Evolutionary conservation across 2,329 filamentous ascomycete genomes (phyloP).

Genomic region (Fusarium citri): DNA sequence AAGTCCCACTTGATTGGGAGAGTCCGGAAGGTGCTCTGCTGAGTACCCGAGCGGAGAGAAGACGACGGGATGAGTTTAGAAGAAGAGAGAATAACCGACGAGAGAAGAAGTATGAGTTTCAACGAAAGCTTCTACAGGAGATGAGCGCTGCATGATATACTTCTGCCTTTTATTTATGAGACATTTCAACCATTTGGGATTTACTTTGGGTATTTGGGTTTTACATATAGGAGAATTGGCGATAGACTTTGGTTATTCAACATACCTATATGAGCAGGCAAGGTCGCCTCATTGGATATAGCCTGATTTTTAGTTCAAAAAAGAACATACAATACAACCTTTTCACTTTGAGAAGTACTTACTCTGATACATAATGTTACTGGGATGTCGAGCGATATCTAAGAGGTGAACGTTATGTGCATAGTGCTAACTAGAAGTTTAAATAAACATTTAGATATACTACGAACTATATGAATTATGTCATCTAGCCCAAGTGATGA

Average conservation of each 20-base stretch:
- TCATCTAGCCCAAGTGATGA: no score
- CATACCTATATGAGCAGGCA: not conserved
- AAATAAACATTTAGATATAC: no score
- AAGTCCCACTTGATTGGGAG: constrained; percentile 19
- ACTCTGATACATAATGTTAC: no score
- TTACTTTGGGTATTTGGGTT: not conserved
- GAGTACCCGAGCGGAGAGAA: not conserved
- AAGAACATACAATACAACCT: no score
- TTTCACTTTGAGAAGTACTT: no score
- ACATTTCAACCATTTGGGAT: not conserved
- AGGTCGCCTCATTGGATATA: no score
- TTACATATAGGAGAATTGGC: not conserved
- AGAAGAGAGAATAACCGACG: constrained; percentile 13
- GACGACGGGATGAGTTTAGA: constrained; percentile 8
- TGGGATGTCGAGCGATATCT: no score
- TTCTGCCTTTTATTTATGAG: no score
- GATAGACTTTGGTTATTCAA: constrained; percentile 18
- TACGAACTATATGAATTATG: no score
- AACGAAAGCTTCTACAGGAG: constrained; percentile 8
- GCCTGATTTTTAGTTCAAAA: no score
- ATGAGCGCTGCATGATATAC: constrained; percentile 1
- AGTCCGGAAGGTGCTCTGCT: not conserved
- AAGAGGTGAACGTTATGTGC: no score
- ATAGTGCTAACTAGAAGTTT: no score
- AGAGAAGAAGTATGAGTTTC: constrained; percentile 24